phyloP scores from a whole-genome alignment of 2,329 filamentous ascomycete genomes.

The Lasiodiplodia hormozganensis region DNA sequence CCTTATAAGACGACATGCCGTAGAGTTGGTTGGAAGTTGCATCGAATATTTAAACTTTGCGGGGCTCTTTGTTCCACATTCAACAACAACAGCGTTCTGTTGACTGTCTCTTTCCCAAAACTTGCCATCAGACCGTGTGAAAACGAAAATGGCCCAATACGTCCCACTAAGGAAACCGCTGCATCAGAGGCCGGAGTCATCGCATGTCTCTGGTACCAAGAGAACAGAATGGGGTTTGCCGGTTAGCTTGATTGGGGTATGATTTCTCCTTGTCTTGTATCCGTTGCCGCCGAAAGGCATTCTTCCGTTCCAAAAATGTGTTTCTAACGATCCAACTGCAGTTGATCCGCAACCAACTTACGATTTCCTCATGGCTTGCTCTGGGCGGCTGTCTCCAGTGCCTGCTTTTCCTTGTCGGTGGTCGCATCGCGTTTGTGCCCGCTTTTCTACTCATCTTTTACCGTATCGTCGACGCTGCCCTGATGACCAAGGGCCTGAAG shows the following conservation, averaged over 20 bases:
- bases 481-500: constrained; percentile 43
- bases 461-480: constrained; percentile 42
- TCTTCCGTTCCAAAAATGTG: not conserved
- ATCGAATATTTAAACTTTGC: not conserved
- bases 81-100: not conserved
- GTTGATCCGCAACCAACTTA: constrained; percentile 34
- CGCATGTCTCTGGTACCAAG: not conserved
- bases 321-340: not conserved
- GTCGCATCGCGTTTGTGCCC: constrained; percentile 45
- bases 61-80: not conserved
- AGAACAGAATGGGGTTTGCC: constrained; percentile 19
- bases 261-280: not conserved
- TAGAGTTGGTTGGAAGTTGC: not conserved
- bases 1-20: not conserved
- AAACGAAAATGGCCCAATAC: not conserved
- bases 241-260: constrained; percentile 9
- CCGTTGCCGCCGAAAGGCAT: not conserved
- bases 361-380: constrained; percentile 51
- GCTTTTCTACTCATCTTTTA: constrained; percentile 43
- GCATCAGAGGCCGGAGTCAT: constrained; percentile 7
- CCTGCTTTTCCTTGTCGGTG: constrained; percentile 43
- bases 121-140: not conserved
- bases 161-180: constrained; percentile 10
- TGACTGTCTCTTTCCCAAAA: not conserved
- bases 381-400: constrained; percentile 50